Base-by-base conservation (phyloP, 139 green algal species). In the Eudorina sp. region DNA sequence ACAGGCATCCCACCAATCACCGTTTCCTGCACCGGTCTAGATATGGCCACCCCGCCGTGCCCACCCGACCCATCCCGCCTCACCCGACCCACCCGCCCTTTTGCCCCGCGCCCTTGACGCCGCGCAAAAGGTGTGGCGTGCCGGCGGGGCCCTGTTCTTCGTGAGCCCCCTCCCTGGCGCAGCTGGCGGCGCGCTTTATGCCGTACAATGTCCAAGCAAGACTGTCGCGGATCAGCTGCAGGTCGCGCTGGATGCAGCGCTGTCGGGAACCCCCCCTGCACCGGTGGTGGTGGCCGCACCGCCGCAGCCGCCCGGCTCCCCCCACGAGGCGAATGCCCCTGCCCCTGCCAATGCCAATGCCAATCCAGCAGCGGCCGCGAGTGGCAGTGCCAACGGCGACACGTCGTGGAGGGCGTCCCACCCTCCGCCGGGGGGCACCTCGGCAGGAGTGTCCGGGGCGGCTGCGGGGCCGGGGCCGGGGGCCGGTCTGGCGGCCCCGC, bases 151-250 rank as follows among this genome's bases (percentile, higher is more conserved):
- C 11, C 78, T 85, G 13, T 85, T 85, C 58, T 85, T 85, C 38
- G 40, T 74, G 46, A 85, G 78, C 41, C 78, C 78, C 27, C 78
- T 75, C 23, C 78, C 55, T 9, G 78, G 78, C 40, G 41, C 40
- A 13, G 55, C 78, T 4, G 77, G 55, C 40, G 77, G 77, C 2
- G 31, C 18, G 38, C 40, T 74, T 38, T 72, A 74, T 14, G 78
- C 55, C 5, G 55, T 74, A n/a, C 55, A 75, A 14, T 55, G 40
- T 29, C 11, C 97, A 11, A 98, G 92, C 60, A 98, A 83, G 0
- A 92, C 96, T 31, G 94, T 90, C 29, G 88, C 93, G 29, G 95
- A 97, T 3, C 85, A 91, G 18, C 93, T 90, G 90, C 96, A 99
- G 9, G 96, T 96, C 4, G 96, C 95, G 76, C 81, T 91, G 64